These are phyloP conservation scores for Chlorella sp. DNA, from an alignment of 139 green algal species.

Conservation along the genomic window DNA sequence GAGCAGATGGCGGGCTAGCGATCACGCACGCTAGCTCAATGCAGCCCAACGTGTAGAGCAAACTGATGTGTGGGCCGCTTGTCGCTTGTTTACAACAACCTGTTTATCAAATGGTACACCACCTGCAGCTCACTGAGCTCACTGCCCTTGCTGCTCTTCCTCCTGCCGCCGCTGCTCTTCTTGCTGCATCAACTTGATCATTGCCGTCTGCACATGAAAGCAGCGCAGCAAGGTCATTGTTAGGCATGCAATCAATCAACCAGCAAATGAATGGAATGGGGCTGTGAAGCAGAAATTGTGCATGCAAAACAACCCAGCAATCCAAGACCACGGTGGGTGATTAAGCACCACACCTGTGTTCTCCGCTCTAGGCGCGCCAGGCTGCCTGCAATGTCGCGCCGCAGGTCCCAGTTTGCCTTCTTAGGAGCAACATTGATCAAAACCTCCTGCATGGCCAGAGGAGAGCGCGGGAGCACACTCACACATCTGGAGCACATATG, in stretches of 20 bases:
- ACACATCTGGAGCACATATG: too few relatives aligned
- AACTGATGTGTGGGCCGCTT: too few relatives aligned
- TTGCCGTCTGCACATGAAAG: constrained; percentile 51
- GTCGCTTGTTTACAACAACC: too few relatives aligned
- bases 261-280: not conserved
- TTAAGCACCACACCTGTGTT: constrained; percentile 59
- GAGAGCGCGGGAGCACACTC: too few relatives aligned
- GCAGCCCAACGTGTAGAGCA: too few relatives aligned
- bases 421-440: constrained; percentile 83
- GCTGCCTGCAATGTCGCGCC: constrained; percentile 80
- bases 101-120: too few relatives aligned
- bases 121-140: not conserved
- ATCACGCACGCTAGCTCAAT: too few relatives aligned
- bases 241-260: not conserved
- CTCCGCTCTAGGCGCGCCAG: constrained; percentile 84
- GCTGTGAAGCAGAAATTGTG: too few relatives aligned
- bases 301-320: too few relatives aligned
- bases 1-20: too few relatives aligned
- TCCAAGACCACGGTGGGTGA: too few relatives aligned
- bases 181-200: constrained; percentile 81
- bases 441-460: constrained; percentile 42
- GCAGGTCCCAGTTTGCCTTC: constrained; percentile 93
- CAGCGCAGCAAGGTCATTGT: not conserved
- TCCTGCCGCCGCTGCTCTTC: constrained; percentile 57
- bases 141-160: constrained; percentile 31